Conservation (phyloP, 1,139 yeast genomes). For the Hemisphaericaspora lyxosophila region DNA sequence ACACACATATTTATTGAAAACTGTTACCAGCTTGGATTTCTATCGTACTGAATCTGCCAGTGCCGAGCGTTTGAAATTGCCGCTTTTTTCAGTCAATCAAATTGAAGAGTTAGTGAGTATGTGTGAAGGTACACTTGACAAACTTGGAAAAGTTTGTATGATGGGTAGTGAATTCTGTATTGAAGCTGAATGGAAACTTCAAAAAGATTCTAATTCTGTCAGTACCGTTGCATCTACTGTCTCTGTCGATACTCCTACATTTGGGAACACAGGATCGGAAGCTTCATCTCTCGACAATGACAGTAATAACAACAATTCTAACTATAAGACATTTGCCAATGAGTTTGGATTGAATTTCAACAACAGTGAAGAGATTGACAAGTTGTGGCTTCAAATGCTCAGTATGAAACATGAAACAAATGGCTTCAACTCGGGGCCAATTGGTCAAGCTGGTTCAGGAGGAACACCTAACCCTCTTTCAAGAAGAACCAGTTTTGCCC, state of each 20-base stretch:
- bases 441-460: not conserved
- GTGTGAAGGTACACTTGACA: constrained; percentile 25
- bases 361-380: constrained; percentile 37
- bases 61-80: constrained; percentile 13
- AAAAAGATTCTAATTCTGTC: constrained; percentile 1
- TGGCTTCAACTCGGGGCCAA: constrained; percentile 5
- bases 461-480: too few relatives aligned
- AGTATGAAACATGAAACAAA: constrained; percentile 28
- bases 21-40: constrained; percentile 29
- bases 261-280: constrained; percentile 12
- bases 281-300: constrained; percentile 2
- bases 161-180: constrained; percentile 15
- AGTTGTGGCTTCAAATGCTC: constrained; percentile 40
- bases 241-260: constrained; percentile 1
- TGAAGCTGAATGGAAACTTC: constrained; percentile 9
- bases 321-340: constrained; percentile 10
- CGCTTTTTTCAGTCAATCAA: constrained; percentile 22
- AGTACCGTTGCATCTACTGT: constrained; percentile 6
- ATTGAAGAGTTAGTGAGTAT: constrained; percentile 29
- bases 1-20: constrained; percentile 33
- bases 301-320: not conserved
- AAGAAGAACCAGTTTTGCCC: constrained; percentile 4
- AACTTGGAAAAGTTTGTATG: constrained; percentile 18
- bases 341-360: constrained; percentile 27
- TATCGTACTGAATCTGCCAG: constrained; percentile 23